These are phyloP conservation scores for Gomphus sp. DNA, from an alignment of 1,284 basidiomycete species.

Conservation along the genomic window DNA sequence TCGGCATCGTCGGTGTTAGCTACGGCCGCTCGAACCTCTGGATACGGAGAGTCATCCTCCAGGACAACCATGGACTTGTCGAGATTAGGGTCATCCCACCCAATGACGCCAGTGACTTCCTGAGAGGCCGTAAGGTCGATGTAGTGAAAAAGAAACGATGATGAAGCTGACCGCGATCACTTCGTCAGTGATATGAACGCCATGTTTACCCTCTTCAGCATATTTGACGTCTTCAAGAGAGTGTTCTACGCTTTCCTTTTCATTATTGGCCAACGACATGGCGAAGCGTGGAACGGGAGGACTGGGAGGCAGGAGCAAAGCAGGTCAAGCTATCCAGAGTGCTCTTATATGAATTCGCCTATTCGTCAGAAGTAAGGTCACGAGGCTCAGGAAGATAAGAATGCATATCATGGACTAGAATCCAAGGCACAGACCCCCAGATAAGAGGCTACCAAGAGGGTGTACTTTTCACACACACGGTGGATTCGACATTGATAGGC, in stretches of 20 bases:
- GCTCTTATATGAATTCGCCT: not conserved
- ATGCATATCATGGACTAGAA: not conserved
- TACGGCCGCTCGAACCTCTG: slow-evolving; percentile 70
- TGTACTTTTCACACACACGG: not conserved
- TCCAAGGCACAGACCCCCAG: not conserved
- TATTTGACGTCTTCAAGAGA: not conserved
- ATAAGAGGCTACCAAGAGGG: not conserved
- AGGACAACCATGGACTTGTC: slow-evolving; percentile 16
- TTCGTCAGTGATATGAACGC: slow-evolving; percentile 2
- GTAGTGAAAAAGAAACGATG: not conserved
- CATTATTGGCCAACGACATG: not conserved
- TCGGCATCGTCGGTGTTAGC: slow-evolving; percentile 61
- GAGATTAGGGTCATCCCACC: slow-evolving; percentile 20
- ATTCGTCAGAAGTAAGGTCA: not conserved
- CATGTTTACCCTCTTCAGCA: slow-evolving; percentile 2
- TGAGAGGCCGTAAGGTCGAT: not conserved
- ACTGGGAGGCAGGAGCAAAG: not conserved
- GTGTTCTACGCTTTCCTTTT: not conserved
- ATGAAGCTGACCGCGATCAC: slow-evolving; percentile 1
- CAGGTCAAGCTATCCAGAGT: not conserved
- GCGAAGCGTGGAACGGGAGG: not conserved
- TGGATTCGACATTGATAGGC: no score
- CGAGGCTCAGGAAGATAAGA: not conserved
- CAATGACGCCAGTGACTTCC: slow-evolving; percentile 6
- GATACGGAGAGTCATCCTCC: slow-evolving; percentile 47